A percentile compares a stretch with the other conserved stretches of the same genome.
Conservation (phyloP, 768 basidiomycete species). For the Gloeophyllum trabeum region DNA sequence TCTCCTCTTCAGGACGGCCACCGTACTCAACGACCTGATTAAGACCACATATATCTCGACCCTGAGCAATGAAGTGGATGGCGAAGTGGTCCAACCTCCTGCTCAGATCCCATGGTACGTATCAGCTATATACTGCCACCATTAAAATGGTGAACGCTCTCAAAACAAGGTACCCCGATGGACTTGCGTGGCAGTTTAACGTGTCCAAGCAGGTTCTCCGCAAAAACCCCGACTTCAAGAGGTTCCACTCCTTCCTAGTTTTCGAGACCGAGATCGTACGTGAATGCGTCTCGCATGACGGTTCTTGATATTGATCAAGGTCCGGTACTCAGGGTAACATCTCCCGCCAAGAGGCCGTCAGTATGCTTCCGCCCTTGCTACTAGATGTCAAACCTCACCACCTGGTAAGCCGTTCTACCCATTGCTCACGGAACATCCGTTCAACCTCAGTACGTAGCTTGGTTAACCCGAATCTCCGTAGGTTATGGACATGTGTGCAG, state of each 20-base stretch:
- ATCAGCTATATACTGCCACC: not conserved
- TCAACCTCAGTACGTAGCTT: too few species aligned
- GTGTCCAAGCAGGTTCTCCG: constrained; percentile 82
- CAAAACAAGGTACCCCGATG: constrained; percentile 76
- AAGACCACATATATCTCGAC: constrained; percentile 68
- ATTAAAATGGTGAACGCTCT: not conserved
- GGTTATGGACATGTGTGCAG: constrained; percentile 97
- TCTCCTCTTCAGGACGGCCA: constrained; percentile 43
- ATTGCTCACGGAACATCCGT: not conserved
- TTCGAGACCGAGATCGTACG: constrained; percentile 95
- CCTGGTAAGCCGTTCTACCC: constrained; percentile 28
- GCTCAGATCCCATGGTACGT: constrained; percentile 75
- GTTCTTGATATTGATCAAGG: not conserved
- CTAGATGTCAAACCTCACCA: constrained; percentile 94
- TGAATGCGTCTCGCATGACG: constrained; percentile 8
- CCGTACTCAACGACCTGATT: constrained; percentile 73
- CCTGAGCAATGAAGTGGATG: constrained; percentile 71
- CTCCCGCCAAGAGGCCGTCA: constrained; percentile 93
- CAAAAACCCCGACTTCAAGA: constrained; percentile 83
- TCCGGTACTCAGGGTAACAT: constrained; percentile 65
- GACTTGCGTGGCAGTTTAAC: constrained; percentile 95
- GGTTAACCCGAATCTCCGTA: constrained; percentile 16
- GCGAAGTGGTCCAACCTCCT: constrained; percentile 64
- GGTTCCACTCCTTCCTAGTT: constrained; percentile 92
- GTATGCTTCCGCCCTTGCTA: constrained; percentile 97